Conservation (phyloP, 78 protist genomes). For the slime mould (Dictyostelium discoideum) region dicty_2.7 NC_007089.4:3231001-3231500, state of each 20-base stretch:
- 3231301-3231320: slow-evolving; percentile 79
- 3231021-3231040: slow-evolving; percentile 90
- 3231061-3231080: slow-evolving; percentile 91
- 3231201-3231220: slow-evolving; percentile 42
- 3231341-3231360: slow-evolving; percentile 80
- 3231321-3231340: slow-evolving; percentile 62
- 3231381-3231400: slow-evolving; percentile 92
- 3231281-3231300: slow-evolving; percentile 73
- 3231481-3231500: slow-evolving; percentile 72
- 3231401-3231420: slow-evolving; percentile 67
- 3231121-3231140: slow-evolving; percentile 5
- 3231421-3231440: slow-evolving; percentile 73
- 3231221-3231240: slow-evolving; percentile 93
- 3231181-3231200: slow-evolving; percentile 47
- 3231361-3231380: slow-evolving; percentile 91
- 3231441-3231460: slow-evolving; percentile 73
- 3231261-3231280: slow-evolving; percentile 64
- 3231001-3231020: slow-evolving; percentile 93
- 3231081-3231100: slow-evolving; percentile 83
- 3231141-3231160: slow-evolving; percentile 74
- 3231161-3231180: slow-evolving; percentile 81
- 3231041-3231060: slow-evolving; percentile 97
- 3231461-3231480: slow-evolving; percentile 82
- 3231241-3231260: slow-evolving; percentile 93
- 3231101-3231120: slow-evolving; percentile 14